A percentile compares a stretch with the other conserved stretches of the same genome.
Conservation (phyloP, 768 basidiomycete genomes). For the Agaricus blazei region DNA sequence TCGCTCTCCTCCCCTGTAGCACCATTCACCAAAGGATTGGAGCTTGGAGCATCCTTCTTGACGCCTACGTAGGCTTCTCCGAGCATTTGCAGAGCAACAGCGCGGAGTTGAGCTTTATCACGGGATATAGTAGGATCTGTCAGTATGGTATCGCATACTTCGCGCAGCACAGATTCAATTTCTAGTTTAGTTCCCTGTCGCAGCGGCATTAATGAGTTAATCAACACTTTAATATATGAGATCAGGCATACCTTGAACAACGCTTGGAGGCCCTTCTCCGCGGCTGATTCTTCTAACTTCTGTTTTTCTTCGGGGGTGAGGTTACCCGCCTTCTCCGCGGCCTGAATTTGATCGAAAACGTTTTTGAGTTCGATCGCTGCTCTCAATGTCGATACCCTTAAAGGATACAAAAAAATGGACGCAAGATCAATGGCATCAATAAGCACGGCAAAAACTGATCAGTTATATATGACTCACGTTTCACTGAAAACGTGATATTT, state of each 20-base stretch:
- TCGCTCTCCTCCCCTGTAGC: slow-evolving; percentile 55
- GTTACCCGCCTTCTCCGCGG: slow-evolving; percentile 82
- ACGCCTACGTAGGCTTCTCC: slow-evolving; percentile 75
- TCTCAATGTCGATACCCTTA: slow-evolving; percentile 76
- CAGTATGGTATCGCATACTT: slow-evolving; percentile 81
- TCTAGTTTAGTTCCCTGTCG: slow-evolving; percentile 84
- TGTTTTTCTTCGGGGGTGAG: slow-evolving; percentile 73
- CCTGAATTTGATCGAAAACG: slow-evolving; percentile 89
- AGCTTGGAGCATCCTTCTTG: slow-evolving; percentile 48
- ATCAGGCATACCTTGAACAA: slow-evolving; percentile 67
- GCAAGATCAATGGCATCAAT: not conserved
- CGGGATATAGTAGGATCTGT: slow-evolving; percentile 48
- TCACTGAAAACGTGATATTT: slow-evolving; percentile 94
- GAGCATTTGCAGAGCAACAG: slow-evolving; percentile 77
- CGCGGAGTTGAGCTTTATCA: slow-evolving; percentile 64
- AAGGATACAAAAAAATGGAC: slow-evolving; percentile 1
- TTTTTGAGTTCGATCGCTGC: slow-evolving; percentile 85
- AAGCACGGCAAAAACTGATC: not conserved
- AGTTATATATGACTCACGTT: slow-evolving; percentile 51
- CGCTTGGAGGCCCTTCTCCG: slow-evolving; percentile 88
- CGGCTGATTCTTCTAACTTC: slow-evolving; percentile 85
- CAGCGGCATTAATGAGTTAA: not conserved
- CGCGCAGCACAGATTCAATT: slow-evolving; percentile 82
- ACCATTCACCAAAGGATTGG: slow-evolving; percentile 10
- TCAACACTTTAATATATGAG: not conserved